Conservation (phyloP, 129 eudicot genomes). For the Flaveria robusta region DNA sequence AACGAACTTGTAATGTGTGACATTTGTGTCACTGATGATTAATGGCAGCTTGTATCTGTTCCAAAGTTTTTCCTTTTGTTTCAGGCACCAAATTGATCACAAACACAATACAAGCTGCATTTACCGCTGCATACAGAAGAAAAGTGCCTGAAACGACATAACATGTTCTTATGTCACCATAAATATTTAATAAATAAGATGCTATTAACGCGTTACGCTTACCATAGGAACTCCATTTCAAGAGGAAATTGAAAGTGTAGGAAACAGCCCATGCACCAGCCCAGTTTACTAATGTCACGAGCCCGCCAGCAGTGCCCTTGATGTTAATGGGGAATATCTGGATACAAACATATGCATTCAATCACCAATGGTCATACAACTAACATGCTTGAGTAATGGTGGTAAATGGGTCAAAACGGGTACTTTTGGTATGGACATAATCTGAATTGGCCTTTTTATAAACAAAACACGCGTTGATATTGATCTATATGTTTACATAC, state of each 20-base stretch:
- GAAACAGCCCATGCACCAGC: conserved; percentile 64
- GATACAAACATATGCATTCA: not conserved
- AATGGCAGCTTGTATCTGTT: conserved; percentile 75
- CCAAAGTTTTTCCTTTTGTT: conserved; percentile 87
- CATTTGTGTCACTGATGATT: conserved; percentile 25
- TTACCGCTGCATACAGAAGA: conserved; percentile 67
- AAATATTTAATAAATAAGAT: not conserved
- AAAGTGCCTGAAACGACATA: conserved; percentile 67
- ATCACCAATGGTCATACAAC: not conserved
- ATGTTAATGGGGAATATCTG: conserved; percentile 59
- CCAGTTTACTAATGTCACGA: conserved; percentile 65
- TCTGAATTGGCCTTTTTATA: not conserved
- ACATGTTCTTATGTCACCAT: conserved; percentile 1
- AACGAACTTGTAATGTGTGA: not conserved
- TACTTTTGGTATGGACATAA: no score
- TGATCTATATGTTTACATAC: conserved; percentile 30
- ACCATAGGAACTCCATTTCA: conserved; percentile 66
- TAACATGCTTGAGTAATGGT: no score
- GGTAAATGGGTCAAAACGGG: conserved; percentile 5
- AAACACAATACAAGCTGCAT: conserved; percentile 61
- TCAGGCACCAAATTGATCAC: conserved; percentile 67
- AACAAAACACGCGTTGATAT: not conserved
- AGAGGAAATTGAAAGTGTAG: conserved; percentile 59
- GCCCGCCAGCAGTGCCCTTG: conserved; percentile 64
- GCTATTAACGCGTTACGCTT: not conserved